Evolutionary conservation across 805 yeast genomes (phyloP).

Genomic region (Kluyveromyces starmeri): DNA sequence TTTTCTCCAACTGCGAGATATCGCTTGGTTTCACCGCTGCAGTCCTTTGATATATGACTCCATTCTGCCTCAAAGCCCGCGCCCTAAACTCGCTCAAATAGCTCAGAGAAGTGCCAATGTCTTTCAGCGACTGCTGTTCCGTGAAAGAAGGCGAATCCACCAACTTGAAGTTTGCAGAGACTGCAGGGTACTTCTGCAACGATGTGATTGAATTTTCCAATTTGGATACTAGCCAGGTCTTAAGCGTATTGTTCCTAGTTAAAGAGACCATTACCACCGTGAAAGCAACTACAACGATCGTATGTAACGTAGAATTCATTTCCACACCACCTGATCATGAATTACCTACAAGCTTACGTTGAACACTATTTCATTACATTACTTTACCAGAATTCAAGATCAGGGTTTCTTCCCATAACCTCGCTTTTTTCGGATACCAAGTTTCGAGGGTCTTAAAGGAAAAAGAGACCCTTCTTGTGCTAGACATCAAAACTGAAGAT

Average conservation of each 20-base stretch:
- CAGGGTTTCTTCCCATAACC: no score
- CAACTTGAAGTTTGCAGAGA: constrained; percentile 13
- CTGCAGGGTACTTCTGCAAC: constrained; percentile 6
- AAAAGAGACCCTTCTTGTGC: no score
- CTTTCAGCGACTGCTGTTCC: constrained; percentile 8
- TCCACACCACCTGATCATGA: background rate
- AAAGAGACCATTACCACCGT: constrained; percentile 17
- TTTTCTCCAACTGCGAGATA: constrained; percentile 26
- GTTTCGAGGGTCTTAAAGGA: no score
- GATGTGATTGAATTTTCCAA: constrained; percentile 13
- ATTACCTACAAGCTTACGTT: no score
- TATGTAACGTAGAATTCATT: background rate
- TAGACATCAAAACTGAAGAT: no score
- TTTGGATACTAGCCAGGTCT: constrained; percentile 13
- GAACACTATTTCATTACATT: no score
- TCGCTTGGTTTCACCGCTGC: constrained; percentile 7
- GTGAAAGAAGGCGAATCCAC: constrained; percentile 6
- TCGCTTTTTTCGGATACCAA: no score
- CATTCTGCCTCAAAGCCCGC: constrained; percentile 16
- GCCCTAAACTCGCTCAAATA: constrained; percentile 15
- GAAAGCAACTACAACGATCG: constrained; percentile 11
- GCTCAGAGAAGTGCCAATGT: constrained; percentile 9
- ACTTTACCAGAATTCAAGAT: no score
- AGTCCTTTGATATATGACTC: constrained; percentile 15
- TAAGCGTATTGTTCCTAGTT: constrained; percentile 15